Evolutionary conservation across 495 filamentous ascomycete genomes (phyloP).

Genomic region (Recurvomyces mirabilis): DNA sequence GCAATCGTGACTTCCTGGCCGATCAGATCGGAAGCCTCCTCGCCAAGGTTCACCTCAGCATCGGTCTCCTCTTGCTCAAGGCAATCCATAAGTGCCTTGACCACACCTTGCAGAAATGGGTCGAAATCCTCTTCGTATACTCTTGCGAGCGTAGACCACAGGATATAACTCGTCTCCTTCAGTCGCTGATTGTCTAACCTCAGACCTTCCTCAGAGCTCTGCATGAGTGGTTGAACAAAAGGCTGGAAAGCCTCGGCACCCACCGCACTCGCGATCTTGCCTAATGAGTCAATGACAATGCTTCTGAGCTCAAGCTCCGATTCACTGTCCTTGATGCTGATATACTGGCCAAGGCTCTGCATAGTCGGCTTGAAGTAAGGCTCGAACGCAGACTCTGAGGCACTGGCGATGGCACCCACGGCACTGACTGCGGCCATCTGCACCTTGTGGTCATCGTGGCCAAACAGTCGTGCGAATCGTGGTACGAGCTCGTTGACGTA

Average conservation of each 20-base stretch:
- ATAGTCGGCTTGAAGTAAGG: constrained; percentile 86
- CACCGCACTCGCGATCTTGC: constrained; percentile 79
- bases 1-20: constrained; percentile 64
- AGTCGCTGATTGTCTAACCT: constrained; percentile 81
- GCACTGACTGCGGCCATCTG: constrained; percentile 82
- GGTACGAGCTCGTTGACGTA: constrained; percentile 77
- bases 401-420: constrained; percentile 77
- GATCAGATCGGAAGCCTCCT: constrained; percentile 64
- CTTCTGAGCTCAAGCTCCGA: constrained; percentile 86
- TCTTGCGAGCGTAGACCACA: constrained; percentile 89
- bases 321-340: constrained; percentile 73
- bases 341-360: constrained; percentile 70
- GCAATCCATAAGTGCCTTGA: constrained; percentile 73
- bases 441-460: constrained; percentile 74
- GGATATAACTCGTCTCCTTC: constrained; percentile 88
- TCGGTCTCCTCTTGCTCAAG: constrained; percentile 85
- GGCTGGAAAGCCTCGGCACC: constrained; percentile 77
- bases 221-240: constrained; percentile 80
- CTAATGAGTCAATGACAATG: constrained; percentile 81
- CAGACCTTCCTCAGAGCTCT: constrained; percentile 81
- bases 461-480: constrained; percentile 69
- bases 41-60: constrained; percentile 66
- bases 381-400: constrained; percentile 68
- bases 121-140: constrained; percentile 87
- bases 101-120: constrained; percentile 73